Percentiles rank a stretch among this genome's conserved stretches.
Evolutionary conservation across 495 filamentous ascomycete species (phyloP).

Genomic region (Chlorociboria aeruginascens): DNA sequence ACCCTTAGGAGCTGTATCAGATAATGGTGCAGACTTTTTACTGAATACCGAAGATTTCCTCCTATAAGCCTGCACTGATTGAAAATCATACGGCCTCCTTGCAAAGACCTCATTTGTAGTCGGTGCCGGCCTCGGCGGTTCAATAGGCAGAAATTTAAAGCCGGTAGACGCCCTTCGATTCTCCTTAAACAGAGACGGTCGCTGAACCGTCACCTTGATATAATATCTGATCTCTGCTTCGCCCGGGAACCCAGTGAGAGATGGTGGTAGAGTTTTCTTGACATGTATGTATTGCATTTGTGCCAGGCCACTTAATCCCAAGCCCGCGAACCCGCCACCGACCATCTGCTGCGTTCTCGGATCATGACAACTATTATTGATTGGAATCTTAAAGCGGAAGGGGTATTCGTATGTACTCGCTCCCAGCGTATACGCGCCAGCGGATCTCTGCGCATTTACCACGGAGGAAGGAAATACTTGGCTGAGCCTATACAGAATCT

Average conservation of each 20-base stretch:
- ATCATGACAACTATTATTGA: constrained; percentile 77
- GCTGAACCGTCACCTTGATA: constrained; percentile 79
- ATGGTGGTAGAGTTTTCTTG: constrained; percentile 80
- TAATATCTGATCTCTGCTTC: constrained; percentile 88
- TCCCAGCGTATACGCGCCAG: constrained; percentile 58
- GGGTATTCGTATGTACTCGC: constrained; percentile 78
- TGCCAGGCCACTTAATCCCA: constrained; percentile 28
- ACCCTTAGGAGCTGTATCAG: constrained; percentile 26
- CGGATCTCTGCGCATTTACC: constrained; percentile 29
- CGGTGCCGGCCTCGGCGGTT: constrained; percentile 62
- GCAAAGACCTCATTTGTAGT: constrained; percentile 73
- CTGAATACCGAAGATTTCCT: constrained; percentile 43
- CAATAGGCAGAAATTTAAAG: constrained; percentile 84
- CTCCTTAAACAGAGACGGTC: constrained; percentile 74
- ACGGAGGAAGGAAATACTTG: constrained; percentile 50
- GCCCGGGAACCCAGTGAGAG: constrained; percentile 67
- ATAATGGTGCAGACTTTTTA: constrained; percentile 5
- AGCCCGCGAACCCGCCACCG: constrained; percentile 19
- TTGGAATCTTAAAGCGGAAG: constrained; percentile 89
- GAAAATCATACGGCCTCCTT: constrained; percentile 67
- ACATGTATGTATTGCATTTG: constrained; percentile 53
- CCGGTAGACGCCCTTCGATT: constrained; percentile 54
- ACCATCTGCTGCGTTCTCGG: constrained; percentile 30
- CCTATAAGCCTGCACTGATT: constrained; percentile 28
- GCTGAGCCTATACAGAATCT: constrained; percentile 56